Evolutionary conservation across 495 filamentous ascomycete genomes (phyloP), one percentile per base, ranked within the genome.

Genomic region (Aspergillus asperescens): DNA sequence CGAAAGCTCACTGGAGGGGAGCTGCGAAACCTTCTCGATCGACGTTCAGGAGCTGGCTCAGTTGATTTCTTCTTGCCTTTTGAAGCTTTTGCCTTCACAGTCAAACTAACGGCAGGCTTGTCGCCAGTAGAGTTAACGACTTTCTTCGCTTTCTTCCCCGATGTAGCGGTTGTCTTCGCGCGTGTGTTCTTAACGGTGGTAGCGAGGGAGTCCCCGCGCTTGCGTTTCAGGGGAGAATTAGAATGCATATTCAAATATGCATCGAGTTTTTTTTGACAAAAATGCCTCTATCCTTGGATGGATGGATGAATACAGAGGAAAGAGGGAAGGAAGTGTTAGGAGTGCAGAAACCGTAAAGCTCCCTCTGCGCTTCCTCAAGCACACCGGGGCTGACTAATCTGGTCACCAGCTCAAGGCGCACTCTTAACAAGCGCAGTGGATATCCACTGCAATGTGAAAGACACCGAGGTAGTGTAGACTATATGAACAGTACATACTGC

Each of bases 1-100:
- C 72, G 31, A 54, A 71, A 78, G 0, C 62, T 52, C 28, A 64
- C 52, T 7, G 78, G 76, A 16, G 77, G 62, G 32, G 63, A 52
- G 9, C 54, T 43, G 22, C 73, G 65, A 50, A 70, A 78, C 27
- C 55, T 61, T 32, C 68, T 64, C 16, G 68, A 50, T 28, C 78
- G 64, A 44, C 65, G 71, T 52, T 81, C 76, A 24, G 47, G 41
- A 2, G 40, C 20, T 13, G 52, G 23, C 29, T 52, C 27, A 24
- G 35, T 48, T 40, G 40, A 20, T 28, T 42, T 44, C 46, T 27
- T 40, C 20, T 56, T 46, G 7, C 10, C 49, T 41, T 64, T 70
- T 34, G 60, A 31, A 13, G 20, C 55, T 50, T 50, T 65, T 41
- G 54, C 58, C 45, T 63, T 63, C 49, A 52, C 62, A 13, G 46